Percentiles rank a stretch among this genome's conserved stretches.
These are phyloP conservation scores for Malassezia nana DNA, from an alignment of 1,284 basidiomycete genomes.

Conservation along the genomic window DNA sequence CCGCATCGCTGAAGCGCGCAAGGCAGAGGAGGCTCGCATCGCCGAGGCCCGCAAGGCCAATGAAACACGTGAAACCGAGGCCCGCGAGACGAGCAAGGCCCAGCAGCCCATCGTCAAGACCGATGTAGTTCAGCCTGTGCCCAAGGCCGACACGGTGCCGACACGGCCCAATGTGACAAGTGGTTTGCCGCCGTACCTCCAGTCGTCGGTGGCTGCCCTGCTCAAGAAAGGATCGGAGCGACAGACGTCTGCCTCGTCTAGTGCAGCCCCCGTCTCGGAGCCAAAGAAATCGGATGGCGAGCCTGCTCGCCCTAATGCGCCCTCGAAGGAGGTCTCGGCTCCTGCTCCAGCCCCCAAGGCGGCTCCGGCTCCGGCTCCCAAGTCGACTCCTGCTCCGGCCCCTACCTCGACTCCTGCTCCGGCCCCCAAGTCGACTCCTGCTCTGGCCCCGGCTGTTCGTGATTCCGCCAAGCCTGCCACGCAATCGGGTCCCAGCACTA, in stretches of 20 bases:
- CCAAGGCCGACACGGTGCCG: not conserved
- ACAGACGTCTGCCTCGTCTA: too few species aligned
- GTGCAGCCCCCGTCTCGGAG: not conserved
- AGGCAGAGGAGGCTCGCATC: not conserved
- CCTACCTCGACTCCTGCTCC: not conserved
- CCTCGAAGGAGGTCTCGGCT: not conserved
- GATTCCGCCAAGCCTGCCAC: not conserved
- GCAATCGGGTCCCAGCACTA: too few species aligned
- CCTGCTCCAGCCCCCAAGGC: not conserved
- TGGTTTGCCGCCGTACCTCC: not conserved
- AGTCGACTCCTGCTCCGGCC: not conserved
- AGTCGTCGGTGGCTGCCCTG: not conserved
- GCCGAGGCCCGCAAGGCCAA: not conserved
- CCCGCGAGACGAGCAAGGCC: not conserved
- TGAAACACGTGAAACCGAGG: not conserved
- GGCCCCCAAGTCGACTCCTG: not conserved
- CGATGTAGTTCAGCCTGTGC: not conserved
- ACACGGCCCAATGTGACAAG: not conserved
- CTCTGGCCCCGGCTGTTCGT: not conserved
- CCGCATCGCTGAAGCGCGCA: not conserved
- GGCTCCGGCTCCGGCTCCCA: not conserved
- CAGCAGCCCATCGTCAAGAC: not conserved
- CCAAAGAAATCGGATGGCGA: too few species aligned
- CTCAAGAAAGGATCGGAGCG: not conserved
- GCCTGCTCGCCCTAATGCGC: not conserved